phyloP scores from a whole-genome alignment of 176 grass and related monocot genomes.

The Rhynchospora breviuscula region DNA sequence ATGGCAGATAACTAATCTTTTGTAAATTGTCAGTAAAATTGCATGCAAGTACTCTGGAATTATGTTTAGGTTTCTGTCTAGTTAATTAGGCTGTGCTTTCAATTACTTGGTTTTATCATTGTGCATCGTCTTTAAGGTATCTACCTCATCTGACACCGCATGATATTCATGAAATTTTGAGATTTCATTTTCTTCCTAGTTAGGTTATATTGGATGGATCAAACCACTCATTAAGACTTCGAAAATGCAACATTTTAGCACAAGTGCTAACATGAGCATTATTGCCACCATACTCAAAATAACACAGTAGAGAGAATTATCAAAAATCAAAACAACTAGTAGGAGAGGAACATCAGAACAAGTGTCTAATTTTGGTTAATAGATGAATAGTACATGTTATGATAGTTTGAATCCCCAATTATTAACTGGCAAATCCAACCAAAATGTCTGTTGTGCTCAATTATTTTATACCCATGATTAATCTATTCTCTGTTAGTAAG shows the following conservation, averaged over 20 bases:
- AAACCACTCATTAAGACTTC: neutral
- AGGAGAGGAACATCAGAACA: neutral
- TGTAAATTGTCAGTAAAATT: neutral
- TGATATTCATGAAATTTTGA: neutral
- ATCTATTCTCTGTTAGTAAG: neutral
- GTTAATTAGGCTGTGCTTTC: neutral
- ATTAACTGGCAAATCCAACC: neutral
- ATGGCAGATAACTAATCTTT: neutral
- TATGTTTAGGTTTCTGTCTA: neutral
- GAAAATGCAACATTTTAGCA: neutral
- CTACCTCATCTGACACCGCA: neutral
- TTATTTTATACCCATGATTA: neutral
- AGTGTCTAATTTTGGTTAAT: neutral
- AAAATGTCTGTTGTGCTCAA: neutral
- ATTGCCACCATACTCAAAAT: neutral
- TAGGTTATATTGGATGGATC: neutral
- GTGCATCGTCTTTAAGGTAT: neutral
- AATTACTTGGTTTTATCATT: neutral
- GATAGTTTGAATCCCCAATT: neutral
- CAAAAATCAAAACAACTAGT: neutral
- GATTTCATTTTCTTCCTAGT: neutral
- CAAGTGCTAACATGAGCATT: neutral
- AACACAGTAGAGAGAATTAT: neutral
- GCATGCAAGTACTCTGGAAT: neutral
- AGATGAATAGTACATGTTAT: neutral